Evolutionary conservation across 2,329 filamentous ascomycete species (phyloP).

Genomic region (Polychaeton citri): DNA sequence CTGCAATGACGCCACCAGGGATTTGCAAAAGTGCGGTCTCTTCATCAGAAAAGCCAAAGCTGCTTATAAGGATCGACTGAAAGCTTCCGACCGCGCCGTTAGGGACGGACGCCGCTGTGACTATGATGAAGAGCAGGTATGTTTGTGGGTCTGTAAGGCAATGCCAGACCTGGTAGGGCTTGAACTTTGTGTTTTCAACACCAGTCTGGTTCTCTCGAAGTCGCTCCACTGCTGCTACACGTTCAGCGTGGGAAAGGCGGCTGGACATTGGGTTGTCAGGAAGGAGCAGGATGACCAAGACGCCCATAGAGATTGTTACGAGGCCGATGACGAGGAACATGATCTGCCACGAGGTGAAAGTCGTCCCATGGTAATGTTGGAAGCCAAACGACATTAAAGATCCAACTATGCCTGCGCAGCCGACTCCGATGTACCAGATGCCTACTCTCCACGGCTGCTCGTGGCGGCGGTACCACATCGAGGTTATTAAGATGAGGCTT

Average conservation of each 20-base stretch:
- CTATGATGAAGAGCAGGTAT: conserved; percentile 44
- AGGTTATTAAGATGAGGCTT: conserved; percentile 22
- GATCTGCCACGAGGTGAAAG: conserved; percentile 41
- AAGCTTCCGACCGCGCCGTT: conserved; percentile 44
- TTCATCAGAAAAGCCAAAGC: conserved; percentile 34
- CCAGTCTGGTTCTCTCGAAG: conserved; percentile 39
- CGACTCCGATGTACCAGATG: conserved; percentile 45
- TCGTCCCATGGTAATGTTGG: conserved; percentile 43
- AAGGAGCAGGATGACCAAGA: conserved; percentile 26
- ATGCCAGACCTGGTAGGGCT: conserved; percentile 29
- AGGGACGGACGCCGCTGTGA: conserved; percentile 40
- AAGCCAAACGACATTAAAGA: conserved; percentile 45
- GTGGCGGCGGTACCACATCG: conserved; percentile 15
- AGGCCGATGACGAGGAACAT: conserved; percentile 43
- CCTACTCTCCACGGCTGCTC: conserved; percentile 42
- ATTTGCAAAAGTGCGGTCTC: conserved; percentile 47
- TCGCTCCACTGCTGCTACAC: conserved; percentile 38
- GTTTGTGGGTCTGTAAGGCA: conserved; percentile 42
- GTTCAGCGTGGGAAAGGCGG: conserved; percentile 25
- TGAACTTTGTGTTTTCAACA: conserved; percentile 38
- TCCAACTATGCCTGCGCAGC: conserved; percentile 49
- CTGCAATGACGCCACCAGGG: conserved; percentile 45
- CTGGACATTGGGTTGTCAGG: conserved; percentile 33
- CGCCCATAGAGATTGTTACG: conserved; percentile 24
- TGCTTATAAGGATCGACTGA: conserved; percentile 32